These are phyloP conservation scores for Gracilaria domingensis DNA, from an alignment of 23 red algal genomes.

Conservation along the genomic window DNA sequence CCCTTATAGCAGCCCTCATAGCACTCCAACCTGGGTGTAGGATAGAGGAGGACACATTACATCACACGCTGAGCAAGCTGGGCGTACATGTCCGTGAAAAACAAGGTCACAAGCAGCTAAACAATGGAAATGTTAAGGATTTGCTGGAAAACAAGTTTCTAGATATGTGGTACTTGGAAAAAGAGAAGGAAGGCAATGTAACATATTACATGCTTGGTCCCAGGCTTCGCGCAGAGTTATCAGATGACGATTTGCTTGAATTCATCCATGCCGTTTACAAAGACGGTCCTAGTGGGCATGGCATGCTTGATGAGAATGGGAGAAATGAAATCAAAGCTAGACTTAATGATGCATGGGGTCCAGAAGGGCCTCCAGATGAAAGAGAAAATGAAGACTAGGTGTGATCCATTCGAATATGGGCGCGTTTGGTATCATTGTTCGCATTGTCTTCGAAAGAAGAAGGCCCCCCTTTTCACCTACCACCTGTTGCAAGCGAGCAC, in stretches of 20 bases:
- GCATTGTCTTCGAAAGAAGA: too few species aligned
- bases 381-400: neutral
- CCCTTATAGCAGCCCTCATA: constrained; percentile 60
- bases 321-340: constrained; percentile 47
- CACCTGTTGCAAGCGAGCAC: too few species aligned
- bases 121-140: constrained; percentile 69
- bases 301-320: constrained; percentile 38
- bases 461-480: too few species aligned
- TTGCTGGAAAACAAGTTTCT: constrained; percentile 44
- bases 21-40: constrained; percentile 44
- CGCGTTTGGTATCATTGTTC: too few species aligned
- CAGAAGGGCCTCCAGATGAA: constrained; percentile 18
- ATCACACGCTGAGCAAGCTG: constrained; percentile 32
- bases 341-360: constrained; percentile 46
- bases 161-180: constrained; percentile 68
- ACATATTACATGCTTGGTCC: constrained; percentile 59
- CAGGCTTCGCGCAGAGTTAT: constrained; percentile 57
- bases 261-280: constrained; percentile 67
- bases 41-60: constrained; percentile 53
- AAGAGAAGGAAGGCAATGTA: constrained; percentile 48
- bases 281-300: constrained; percentile 17
- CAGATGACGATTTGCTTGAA: constrained; percentile 51
- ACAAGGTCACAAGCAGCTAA: constrained; percentile 64
- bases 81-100: constrained; percentile 47
- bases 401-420: too few species aligned